phyloP scores from a whole-genome alignment of 371 early-diverging fungal genomes.

The Capillidium heterosporum region DNA sequence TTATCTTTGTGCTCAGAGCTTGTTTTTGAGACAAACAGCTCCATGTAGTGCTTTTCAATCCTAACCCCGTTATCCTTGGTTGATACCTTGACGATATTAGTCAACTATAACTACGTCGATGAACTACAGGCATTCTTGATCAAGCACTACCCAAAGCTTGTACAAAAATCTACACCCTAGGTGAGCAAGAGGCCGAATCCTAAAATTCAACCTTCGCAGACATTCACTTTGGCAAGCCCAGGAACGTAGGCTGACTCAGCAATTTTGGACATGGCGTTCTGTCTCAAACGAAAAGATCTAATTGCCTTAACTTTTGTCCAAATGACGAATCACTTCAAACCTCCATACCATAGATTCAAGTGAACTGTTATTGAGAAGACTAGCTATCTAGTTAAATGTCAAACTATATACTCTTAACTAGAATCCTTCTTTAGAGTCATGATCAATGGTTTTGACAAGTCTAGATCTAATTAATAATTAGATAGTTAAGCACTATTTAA shows the following conservation, averaged over 20 bases:
- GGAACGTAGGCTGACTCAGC: not conserved
- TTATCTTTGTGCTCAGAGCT: too few species aligned
- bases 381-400: not conserved
- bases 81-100: too few species aligned
- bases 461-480: too few species aligned
- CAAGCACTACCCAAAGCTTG: too few species aligned
- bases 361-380: not conserved
- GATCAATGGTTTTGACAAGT: constrained; percentile 2
- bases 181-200: too few species aligned
- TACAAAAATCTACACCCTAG: too few species aligned
- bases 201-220: too few species aligned
- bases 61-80: too few species aligned
- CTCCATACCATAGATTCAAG: not conserved
- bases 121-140: too few species aligned
- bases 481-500: not conserved
- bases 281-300: not conserved
- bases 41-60: too few species aligned
- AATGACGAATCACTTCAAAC: not conserved
- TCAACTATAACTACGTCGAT: too few species aligned
- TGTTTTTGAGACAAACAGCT: too few species aligned
- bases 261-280: not conserved
- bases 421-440: not conserved
- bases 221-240: not conserved
- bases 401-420: not conserved
- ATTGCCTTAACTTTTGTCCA: not conserved